Evolutionary conservation across 257 asterid species (phyloP), one percentile per base, ranked within the genome.

Genomic region (Nicotiana otophora): DNA sequence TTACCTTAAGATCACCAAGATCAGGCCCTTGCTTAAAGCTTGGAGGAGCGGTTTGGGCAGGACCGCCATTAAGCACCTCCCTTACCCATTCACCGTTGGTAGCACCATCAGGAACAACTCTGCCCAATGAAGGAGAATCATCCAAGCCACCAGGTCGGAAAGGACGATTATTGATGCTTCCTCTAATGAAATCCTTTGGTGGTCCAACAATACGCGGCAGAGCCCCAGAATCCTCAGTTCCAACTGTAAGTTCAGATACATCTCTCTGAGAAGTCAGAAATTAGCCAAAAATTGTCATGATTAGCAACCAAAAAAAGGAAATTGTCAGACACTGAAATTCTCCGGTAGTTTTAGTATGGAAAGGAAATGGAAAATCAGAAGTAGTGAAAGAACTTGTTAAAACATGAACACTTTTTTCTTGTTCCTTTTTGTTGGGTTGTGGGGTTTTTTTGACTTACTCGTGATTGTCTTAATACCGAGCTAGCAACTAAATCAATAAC

Each of bases 81-180:
- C 51, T 78, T 60, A 89, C 97, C 99, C 99, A 96, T 72, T 86
- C 94, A 85, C 98, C 99, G 62, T 88, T 90, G 85, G 90, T 89
- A 82, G 98, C 96, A 85, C 93, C 97, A 42, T 90, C 93, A 39
- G 99, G 98, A 84, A 92, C 75, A 51, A 82, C 83, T 87, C 94
- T 94, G 34, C 91, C 94, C 82, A 91, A 9, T 14, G 83, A 79
- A 84, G 88, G 90, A 64, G 91, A 83, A 82, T 85, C 88, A 77
- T 88, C 97, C 82, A 94, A 88, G 81, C 99, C 99, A 58, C 99
- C 98, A 9, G 98, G 98, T 81, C 91, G 93, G 83, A 96, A 96
- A 85, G 99, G 99, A 81, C 97, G 97, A 67, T 83, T 96, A 81
- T 85, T 91, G 81, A 96, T 88, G 85, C 98, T 94, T 89, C 99